Percentiles rank a stretch among this genome's conserved stretches.
phyloP scores from a whole-genome alignment of 2,329 filamentous ascomycete species.

The Exophiala xenobiotica region DNA sequence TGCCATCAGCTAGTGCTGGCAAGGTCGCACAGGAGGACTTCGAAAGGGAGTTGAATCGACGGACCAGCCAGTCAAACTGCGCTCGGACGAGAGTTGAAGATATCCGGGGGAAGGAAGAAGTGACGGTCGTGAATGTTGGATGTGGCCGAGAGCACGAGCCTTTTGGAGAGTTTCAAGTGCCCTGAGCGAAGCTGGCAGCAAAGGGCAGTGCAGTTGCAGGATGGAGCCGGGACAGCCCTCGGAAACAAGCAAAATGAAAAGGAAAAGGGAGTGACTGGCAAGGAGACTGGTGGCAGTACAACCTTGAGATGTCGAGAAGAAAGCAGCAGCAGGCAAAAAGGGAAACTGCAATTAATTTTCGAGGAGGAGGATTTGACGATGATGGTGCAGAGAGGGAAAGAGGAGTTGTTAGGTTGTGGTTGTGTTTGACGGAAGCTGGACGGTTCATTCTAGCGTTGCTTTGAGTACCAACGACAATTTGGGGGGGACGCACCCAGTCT shows the following conservation, averaged over 20 bases:
- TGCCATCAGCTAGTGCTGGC: conserved; percentile 29
- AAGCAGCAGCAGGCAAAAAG: conserved; percentile 5
- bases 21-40: conserved; percentile 28
- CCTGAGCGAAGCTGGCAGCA: conserved; percentile 13
- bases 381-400: conserved; percentile 13
- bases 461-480: background rate
- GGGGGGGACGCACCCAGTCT: background rate
- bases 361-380: background rate
- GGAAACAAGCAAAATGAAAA: conserved; percentile 13
- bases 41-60: conserved; percentile 21
- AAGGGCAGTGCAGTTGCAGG: conserved; percentile 4
- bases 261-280: conserved; percentile 11
- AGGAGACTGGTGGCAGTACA: conserved; percentile 7
- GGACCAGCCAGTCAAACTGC: conserved; percentile 26
- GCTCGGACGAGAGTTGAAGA: conserved; percentile 6
- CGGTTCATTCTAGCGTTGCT: conserved; percentile 2
- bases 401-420: conserved; percentile 7
- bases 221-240: conserved; percentile 4
- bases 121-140: conserved; percentile 14
- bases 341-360: conserved; percentile 8
- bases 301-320: conserved; percentile 9
- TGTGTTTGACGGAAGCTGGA: conserved; percentile 6
- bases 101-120: conserved; percentile 8
- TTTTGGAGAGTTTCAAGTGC: conserved; percentile 11
- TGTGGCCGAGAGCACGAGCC: conserved; percentile 24